Percentiles rank a stretch among this genome's conserved stretches.
Evolutionary conservation across 2,329 filamentous ascomycete species (phyloP).

Genomic region (Saccharata proteae): DNA sequence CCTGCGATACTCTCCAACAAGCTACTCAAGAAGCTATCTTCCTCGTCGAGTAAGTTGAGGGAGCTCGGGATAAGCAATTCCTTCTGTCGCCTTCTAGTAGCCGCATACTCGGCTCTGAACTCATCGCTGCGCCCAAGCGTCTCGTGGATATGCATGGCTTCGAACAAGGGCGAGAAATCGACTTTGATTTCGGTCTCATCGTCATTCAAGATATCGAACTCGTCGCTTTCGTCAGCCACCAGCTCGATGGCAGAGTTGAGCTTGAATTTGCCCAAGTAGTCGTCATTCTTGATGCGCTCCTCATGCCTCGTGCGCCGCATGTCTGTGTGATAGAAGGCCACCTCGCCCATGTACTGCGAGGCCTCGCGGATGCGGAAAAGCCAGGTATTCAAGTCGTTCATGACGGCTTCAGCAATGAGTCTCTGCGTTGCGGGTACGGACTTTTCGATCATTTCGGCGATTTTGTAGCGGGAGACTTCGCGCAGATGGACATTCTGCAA

Average conservation of each 20-base stretch:
- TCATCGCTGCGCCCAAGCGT: constrained; percentile 85
- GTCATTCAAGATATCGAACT: constrained; percentile 91
- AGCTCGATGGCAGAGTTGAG: constrained; percentile 93
- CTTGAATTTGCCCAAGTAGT: constrained; percentile 71
- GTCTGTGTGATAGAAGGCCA: constrained; percentile 93
- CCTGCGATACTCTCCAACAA: constrained; percentile 87
- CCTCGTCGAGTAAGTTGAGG: constrained; percentile 68
- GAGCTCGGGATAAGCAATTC: constrained; percentile 71
- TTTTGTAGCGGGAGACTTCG: constrained; percentile 86
- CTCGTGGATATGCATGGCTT: constrained; percentile 92
- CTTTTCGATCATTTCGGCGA: constrained; percentile 90
- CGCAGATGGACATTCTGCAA: constrained; percentile 92
- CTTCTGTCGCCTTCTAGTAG: constrained; percentile 80
- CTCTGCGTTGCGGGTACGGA: constrained; percentile 89
- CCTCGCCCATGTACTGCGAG: constrained; percentile 89
- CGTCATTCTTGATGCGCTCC: constrained; percentile 63
- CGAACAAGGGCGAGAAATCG: constrained; percentile 87
- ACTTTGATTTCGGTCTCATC: constrained; percentile 72
- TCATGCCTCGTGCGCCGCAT: constrained; percentile 72
- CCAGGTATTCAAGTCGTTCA: constrained; percentile 96
- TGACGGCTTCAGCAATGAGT: constrained; percentile 89
- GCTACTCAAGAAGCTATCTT: constrained; percentile 76
- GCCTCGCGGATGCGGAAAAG: constrained; percentile 89
- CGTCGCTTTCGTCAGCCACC: constrained; percentile 87
- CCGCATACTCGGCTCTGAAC: constrained; percentile 84